Percentiles rank a stretch among this genome's conserved stretches.
These are phyloP conservation scores for Collybia nuda DNA, from an alignment of 768 basidiomycete species.

Conservation along the genomic window DNA sequence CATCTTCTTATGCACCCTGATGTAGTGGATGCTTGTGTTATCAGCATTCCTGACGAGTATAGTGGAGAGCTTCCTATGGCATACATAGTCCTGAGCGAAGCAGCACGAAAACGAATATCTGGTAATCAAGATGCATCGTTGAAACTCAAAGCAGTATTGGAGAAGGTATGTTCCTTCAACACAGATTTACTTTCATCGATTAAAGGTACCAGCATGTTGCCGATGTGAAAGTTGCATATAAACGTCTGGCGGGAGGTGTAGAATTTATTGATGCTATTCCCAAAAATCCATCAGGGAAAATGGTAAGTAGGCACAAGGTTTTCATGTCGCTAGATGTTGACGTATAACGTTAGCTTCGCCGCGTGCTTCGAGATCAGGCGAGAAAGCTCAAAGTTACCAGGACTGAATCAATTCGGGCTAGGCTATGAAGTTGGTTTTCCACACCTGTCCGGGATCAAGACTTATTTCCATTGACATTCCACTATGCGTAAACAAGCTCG, in stretches of 20 bases:
- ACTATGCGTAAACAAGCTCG: too few species aligned
- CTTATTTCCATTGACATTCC: too few species aligned
- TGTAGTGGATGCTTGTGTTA: conserved; percentile 63
- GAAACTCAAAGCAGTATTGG: conserved; percentile 43
- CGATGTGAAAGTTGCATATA: conserved; percentile 59
- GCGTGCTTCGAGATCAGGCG: conserved; percentile 53
- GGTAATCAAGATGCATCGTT: conserved; percentile 30
- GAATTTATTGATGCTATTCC: conserved; percentile 63
- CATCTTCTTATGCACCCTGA: conserved; percentile 61
- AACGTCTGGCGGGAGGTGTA: conserved; percentile 60
- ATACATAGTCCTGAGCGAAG: conserved; percentile 55
- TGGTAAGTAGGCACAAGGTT: conserved; percentile 32
- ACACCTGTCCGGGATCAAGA: too few species aligned
- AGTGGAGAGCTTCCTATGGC: conserved; percentile 76
- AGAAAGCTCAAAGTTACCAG: conserved; percentile 16
- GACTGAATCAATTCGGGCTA: conserved; percentile 3
- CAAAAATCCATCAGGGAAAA: conserved; percentile 73
- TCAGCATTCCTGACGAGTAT: conserved; percentile 70
- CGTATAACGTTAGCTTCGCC: conserved; percentile 35
- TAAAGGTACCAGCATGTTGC: conserved; percentile 47
- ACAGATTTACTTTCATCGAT: neutral
- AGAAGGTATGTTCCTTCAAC: conserved; percentile 44
- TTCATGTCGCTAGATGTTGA: too few species aligned
- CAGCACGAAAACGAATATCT: conserved; percentile 34
- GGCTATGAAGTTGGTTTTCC: conserved; percentile 7